These are phyloP conservation scores for Knoxdaviesia capensis DNA, from an alignment of 2,329 filamentous ascomycete species.

Conservation along the genomic window DNA sequence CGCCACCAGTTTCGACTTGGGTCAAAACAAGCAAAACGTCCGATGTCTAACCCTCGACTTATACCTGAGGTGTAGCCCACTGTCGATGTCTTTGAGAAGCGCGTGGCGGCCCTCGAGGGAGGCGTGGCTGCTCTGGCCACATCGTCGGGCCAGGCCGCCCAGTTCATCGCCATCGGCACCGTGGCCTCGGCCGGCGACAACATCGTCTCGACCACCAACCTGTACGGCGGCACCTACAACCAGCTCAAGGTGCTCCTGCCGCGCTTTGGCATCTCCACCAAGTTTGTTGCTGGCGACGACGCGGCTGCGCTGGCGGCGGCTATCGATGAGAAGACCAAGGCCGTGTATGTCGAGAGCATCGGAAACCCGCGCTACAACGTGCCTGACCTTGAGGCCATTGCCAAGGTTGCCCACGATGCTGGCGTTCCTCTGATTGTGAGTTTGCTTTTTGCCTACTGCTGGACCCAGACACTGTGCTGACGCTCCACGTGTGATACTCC, in stretches of 20 bases:
- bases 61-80: constrained; percentile 42
- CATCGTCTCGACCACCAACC: constrained; percentile 74
- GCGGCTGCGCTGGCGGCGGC: constrained; percentile 58
- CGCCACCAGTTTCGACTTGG: no score
- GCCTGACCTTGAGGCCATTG: constrained; percentile 75
- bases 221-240: constrained; percentile 94
- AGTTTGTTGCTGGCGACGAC: constrained; percentile 69
- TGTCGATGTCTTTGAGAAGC: constrained; percentile 89
- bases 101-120: constrained; percentile 86
- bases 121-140: constrained; percentile 73
- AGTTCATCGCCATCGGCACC: constrained; percentile 74
- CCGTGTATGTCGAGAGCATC: constrained; percentile 78
- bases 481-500: not conserved
- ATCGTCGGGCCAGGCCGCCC: constrained; percentile 72
- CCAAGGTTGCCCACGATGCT: constrained; percentile 51
- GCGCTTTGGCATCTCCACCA: constrained; percentile 70
- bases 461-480: not conserved
- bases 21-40: not conserved
- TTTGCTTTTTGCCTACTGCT: constrained; percentile 4
- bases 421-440: constrained; percentile 44
- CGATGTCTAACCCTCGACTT: not conserved
- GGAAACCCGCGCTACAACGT: constrained; percentile 90
- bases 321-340: constrained; percentile 89
- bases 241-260: constrained; percentile 85
- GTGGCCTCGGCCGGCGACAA: constrained; percentile 83